phyloP scores from a whole-genome alignment of 306 rosid genomes.

The Prunus kanzakura region DNA sequence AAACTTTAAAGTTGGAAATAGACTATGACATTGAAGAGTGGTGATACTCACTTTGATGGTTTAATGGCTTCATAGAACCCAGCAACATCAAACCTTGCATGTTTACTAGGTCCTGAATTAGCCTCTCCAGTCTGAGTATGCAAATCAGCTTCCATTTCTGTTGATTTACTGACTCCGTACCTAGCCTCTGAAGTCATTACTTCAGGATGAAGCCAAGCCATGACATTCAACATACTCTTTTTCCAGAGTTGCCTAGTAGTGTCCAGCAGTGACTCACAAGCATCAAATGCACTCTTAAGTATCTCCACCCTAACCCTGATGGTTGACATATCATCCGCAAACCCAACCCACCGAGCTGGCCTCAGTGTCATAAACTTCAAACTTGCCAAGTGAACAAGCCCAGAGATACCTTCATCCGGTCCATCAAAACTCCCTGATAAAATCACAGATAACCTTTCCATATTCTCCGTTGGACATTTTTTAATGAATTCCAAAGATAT shows the following conservation, averaged over 20 bases:
- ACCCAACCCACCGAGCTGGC: conserved; percentile 48
- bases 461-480: conserved; percentile 27
- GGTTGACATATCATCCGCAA: conserved; percentile 44
- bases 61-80: conserved; percentile 88
- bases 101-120: conserved; percentile 24
- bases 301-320: conserved; percentile 77
- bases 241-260: conserved; percentile 72
- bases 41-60: conserved; percentile 79
- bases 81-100: conserved; percentile 61
- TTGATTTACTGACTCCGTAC: conserved; percentile 49
- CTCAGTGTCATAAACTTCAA: conserved; percentile 72
- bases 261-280: conserved; percentile 77
- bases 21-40: conserved; percentile 19
- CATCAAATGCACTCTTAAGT: conserved; percentile 57
- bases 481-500: conserved; percentile 63
- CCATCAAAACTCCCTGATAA: conserved; percentile 84
- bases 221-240: conserved; percentile 79
- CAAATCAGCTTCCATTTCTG: conserved; percentile 47
- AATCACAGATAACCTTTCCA: conserved; percentile 46
- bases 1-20: background rate
- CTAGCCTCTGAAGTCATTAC: conserved; percentile 67
- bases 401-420: conserved; percentile 76
- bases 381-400: conserved; percentile 77
- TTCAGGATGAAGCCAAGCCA: conserved; percentile 93
- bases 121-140: conserved; percentile 36